Evolutionary conservation across 2,329 filamentous ascomycete genomes (phyloP), one percentile per base, ranked within the genome.

Genomic region (Emmonsia crescens): DNA sequence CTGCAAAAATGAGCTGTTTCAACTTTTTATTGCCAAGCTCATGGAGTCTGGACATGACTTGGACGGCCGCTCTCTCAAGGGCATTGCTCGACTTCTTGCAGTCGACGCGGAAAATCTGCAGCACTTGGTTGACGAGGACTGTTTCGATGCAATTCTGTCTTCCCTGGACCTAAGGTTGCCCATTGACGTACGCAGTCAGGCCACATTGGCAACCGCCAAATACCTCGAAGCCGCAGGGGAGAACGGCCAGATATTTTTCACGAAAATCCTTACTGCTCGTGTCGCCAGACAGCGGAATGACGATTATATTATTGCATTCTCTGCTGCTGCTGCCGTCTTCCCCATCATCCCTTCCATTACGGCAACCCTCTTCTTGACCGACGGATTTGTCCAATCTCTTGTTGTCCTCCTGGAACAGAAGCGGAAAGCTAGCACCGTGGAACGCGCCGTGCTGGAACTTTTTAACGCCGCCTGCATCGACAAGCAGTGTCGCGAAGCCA

Each of bases 381-480:
- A 96, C 66, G 90, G 90, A 2, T 97, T 99, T 69, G 79, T 96
- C 54, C 80, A 85, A 62, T 87, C 85, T 61, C 82, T 97, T 6
- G 86, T 88, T 19, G 85, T 88, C 16, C 79, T 95, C 60, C 88
- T 96, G 74, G 83, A 88, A 66, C 84, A 86, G 67, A 91, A 87
- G 71, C 89, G 88, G 79, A 95, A 93, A 78, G 93, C 88, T 71
- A 83, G 84, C 66, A 90, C 90, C 68, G 88, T 97, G 27, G 91
- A 96, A 75, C 87, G 89, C 62, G 89, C 91, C 2, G 88, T 91
- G 56, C 76, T 99, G 67, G 89, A 96, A 70, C 85, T 99, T 77
- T 81, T 99, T 62, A 96, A 92, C 74, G 91, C 90, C 14, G 92
- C 93, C 6, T 96, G 91, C 74, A 89, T 96, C 75, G 89, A 95